phyloP scores from a whole-genome alignment of 2,329 filamentous ascomycete species.

The Botrytis medusae region DNA sequence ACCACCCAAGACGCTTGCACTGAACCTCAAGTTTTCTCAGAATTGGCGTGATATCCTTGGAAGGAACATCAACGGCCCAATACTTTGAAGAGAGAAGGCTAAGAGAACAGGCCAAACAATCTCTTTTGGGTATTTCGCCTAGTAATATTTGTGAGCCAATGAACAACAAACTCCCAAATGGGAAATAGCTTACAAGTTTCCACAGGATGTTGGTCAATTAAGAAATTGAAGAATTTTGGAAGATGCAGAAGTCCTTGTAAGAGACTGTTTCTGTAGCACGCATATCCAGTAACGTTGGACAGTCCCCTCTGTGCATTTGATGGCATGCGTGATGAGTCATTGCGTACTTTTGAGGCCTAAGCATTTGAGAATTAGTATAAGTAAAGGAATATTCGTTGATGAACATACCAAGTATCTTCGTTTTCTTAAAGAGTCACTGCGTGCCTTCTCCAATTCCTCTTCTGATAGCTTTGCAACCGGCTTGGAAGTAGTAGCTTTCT shows the following conservation, averaged over 20 bases:
- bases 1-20: slow-evolving; percentile 4
- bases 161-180: neutral
- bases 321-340: slow-evolving; percentile 30
- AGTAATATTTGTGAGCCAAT: neutral
- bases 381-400: neutral
- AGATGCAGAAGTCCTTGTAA: slow-evolving; percentile 41
- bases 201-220: slow-evolving; percentile 32
- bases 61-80: slow-evolving; percentile 9
- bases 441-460: slow-evolving; percentile 6
- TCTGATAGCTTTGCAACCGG: neutral
- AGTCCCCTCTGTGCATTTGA: slow-evolving; percentile 34
- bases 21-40: slow-evolving; percentile 9
- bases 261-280: slow-evolving; percentile 41
- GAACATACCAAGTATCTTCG: slow-evolving; percentile 3
- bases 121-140: slow-evolving; percentile 6
- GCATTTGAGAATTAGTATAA: neutral
- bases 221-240: slow-evolving; percentile 39
- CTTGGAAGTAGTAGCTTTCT: neutral
- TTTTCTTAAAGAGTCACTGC: slow-evolving; percentile 4
- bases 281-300: slow-evolving; percentile 32
- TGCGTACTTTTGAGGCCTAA: slow-evolving; percentile 11
- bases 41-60: slow-evolving; percentile 1
- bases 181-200: slow-evolving; percentile 28
- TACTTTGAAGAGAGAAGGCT: slow-evolving; percentile 12
- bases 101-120: slow-evolving; percentile 26